Conservation (phyloP, 2,329 filamentous ascomycete species). For the Rhynchosporium graminicola region DNA sequence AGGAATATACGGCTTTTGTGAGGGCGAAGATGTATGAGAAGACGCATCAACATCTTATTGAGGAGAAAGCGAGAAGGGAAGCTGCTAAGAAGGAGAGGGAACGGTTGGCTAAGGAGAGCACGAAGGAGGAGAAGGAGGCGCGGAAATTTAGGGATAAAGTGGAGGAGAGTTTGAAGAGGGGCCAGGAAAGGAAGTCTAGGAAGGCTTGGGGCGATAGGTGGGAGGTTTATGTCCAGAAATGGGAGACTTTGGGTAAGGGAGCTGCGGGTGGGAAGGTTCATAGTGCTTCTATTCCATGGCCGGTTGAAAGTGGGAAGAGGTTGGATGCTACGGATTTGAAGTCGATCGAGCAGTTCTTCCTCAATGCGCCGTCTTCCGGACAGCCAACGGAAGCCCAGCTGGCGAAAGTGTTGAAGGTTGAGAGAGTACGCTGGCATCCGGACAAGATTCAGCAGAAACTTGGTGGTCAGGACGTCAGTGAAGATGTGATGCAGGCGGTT, state of each 20-base stretch:
- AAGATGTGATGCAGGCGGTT: slow-evolving; percentile 72
- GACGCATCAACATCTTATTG: slow-evolving; percentile 79
- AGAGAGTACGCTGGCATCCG: slow-evolving; percentile 93
- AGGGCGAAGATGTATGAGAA: slow-evolving; percentile 93
- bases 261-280: slow-evolving; percentile 47
- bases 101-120: slow-evolving; percentile 43
- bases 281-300: slow-evolving; percentile 58
- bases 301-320: slow-evolving; percentile 60
- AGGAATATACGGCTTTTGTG: slow-evolving; percentile 87
- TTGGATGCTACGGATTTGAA: slow-evolving; percentile 53
- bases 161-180: slow-evolving; percentile 67
- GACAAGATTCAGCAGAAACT: slow-evolving; percentile 95
- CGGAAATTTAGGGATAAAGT: slow-evolving; percentile 60
- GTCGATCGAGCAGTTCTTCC: slow-evolving; percentile 63
- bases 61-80: slow-evolving; percentile 68
- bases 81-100: slow-evolving; percentile 53
- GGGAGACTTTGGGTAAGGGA: slow-evolving; percentile 53
- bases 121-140: slow-evolving; percentile 45
- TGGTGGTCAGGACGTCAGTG: slow-evolving; percentile 68
- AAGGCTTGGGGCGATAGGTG: slow-evolving; percentile 61
- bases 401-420: slow-evolving; percentile 66
- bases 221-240: slow-evolving; percentile 63
- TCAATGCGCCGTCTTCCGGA: slow-evolving; percentile 47
- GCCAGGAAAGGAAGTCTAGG: slow-evolving; percentile 56
- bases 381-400: slow-evolving; percentile 42